Evolutionary conservation across 139 green algal species (phyloP).

Genomic region (Chlamydomonas incerta): DNA sequence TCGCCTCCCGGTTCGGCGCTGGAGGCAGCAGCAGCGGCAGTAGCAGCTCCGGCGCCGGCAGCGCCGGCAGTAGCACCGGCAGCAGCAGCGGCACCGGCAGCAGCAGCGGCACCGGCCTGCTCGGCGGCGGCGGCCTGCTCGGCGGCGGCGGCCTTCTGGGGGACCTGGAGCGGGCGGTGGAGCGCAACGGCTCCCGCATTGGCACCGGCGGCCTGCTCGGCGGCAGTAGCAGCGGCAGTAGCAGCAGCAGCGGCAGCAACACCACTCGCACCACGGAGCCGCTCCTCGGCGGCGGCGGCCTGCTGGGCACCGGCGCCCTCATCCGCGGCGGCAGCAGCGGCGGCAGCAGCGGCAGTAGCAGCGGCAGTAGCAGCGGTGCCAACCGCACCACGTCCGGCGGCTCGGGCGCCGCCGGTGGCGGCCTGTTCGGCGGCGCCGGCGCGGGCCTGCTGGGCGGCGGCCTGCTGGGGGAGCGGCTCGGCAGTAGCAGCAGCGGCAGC

Average conservation of each 20-base stretch:
- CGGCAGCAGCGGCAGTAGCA: background rate
- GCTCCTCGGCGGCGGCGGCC: background rate
- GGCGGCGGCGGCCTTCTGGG: background rate
- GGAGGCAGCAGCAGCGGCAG: background rate
- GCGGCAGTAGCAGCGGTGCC: background rate
- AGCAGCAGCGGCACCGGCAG: background rate
- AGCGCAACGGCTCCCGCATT: background rate
- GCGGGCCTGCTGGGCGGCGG: slow-evolving; percentile 9
- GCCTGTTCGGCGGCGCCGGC: background rate
- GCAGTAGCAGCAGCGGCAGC: background rate
- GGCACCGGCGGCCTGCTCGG: background rate
- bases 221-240: too few relatives aligned
- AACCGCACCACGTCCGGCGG: background rate
- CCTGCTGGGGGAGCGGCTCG: background rate
- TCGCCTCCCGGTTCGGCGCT: background rate
- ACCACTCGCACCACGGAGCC: background rate
- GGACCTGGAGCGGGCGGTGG: too few relatives aligned
- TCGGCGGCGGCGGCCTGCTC: background rate
- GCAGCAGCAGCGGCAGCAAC: too few relatives aligned
- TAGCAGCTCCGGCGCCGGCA: background rate
- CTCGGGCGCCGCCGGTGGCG: too few relatives aligned
- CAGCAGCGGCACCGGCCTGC: background rate
- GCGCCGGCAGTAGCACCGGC: background rate
- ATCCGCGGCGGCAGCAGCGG: background rate
- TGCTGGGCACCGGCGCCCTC: background rate